Percentiles rank a stretch among this genome's conserved stretches.
These are phyloP conservation scores for Monilinia polystroma DNA, from an alignment of 2,329 filamentous ascomycete genomes.

Conservation along the genomic window DNA sequence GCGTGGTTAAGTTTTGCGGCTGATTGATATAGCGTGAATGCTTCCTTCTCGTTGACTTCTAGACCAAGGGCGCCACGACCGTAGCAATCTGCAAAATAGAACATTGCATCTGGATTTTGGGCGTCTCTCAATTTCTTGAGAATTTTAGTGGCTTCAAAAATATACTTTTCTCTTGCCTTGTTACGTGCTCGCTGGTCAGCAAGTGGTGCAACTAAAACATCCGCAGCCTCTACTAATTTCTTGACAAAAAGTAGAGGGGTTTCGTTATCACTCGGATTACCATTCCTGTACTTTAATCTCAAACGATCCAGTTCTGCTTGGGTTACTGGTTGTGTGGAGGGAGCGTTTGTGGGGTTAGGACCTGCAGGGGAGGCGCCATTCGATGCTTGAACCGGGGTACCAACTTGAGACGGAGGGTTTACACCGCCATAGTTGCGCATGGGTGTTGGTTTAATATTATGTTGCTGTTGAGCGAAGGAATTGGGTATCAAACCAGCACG, in stretches of 20 bases:
- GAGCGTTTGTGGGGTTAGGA: conserved; percentile 19
- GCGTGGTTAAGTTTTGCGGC: conserved; percentile 87
- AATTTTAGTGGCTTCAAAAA: conserved; percentile 83
- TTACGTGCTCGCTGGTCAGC: conserved; percentile 69
- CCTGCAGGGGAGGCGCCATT: conserved; percentile 17
- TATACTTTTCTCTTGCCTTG: conserved; percentile 78
- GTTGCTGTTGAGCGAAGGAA: conserved; percentile 50
- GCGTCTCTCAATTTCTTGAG: conserved; percentile 79
- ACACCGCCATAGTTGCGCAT: conserved; percentile 41
- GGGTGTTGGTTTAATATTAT: conserved; percentile 58
- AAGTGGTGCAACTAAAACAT: conserved; percentile 64
- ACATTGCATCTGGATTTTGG: conserved; percentile 84
- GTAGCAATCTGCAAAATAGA: conserved; percentile 86
- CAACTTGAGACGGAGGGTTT: conserved; percentile 20
- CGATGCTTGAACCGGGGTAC: not conserved
- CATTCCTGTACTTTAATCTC: conserved; percentile 63
- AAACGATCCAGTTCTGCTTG: conserved; percentile 74
- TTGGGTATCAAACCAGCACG: conserved; percentile 62
- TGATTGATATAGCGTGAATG: conserved; percentile 89
- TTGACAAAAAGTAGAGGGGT: conserved; percentile 74
- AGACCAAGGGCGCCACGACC: conserved; percentile 78
- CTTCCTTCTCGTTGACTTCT: conserved; percentile 83
- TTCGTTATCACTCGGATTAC: conserved; percentile 69
- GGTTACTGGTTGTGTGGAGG: conserved; percentile 57
- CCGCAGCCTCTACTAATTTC: conserved; percentile 80